These are phyloP conservation scores for Penicillium paneum DNA, from an alignment of 2,329 filamentous ascomycete genomes.

Conservation along the genomic window DNA sequence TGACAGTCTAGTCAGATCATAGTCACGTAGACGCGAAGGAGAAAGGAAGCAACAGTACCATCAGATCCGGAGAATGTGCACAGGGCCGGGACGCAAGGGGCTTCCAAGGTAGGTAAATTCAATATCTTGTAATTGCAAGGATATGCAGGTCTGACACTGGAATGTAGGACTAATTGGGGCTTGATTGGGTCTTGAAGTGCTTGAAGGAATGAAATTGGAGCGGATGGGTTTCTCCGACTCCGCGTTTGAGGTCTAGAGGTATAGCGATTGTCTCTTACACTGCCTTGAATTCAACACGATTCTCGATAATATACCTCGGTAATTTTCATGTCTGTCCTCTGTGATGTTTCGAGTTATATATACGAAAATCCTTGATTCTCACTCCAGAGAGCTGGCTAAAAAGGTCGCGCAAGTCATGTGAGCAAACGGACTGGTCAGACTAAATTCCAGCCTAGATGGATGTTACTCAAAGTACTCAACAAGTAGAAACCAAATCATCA, in stretches of 20 bases:
- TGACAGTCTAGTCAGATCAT: slow-evolving; percentile 22
- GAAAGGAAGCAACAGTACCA: slow-evolving; percentile 32
- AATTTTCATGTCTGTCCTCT: background rate
- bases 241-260: slow-evolving; percentile 8
- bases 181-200: background rate
- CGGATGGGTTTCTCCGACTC: slow-evolving; percentile 32
- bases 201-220: slow-evolving; percentile 17
- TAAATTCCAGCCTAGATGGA: background rate
- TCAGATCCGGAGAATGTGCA: slow-evolving; percentile 30
- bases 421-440: background rate
- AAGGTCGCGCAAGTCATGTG: background rate
- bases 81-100: slow-evolving; percentile 30
- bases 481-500: background rate
- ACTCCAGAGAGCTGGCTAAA: background rate
- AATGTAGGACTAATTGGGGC: slow-evolving; percentile 1
- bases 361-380: background rate
- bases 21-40: slow-evolving; percentile 15
- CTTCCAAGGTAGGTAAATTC: slow-evolving; percentile 1
- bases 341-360: background rate
- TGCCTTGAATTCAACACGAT: background rate
- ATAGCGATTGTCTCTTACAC: background rate
- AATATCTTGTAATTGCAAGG: slow-evolving; percentile 2
- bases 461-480: background rate
- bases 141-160: slow-evolving; percentile 8
- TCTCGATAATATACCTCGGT: background rate